Conservation (phyloP, 2,329 filamentous ascomycete genomes). For the Neofusicoccum umdonicola region DNA sequence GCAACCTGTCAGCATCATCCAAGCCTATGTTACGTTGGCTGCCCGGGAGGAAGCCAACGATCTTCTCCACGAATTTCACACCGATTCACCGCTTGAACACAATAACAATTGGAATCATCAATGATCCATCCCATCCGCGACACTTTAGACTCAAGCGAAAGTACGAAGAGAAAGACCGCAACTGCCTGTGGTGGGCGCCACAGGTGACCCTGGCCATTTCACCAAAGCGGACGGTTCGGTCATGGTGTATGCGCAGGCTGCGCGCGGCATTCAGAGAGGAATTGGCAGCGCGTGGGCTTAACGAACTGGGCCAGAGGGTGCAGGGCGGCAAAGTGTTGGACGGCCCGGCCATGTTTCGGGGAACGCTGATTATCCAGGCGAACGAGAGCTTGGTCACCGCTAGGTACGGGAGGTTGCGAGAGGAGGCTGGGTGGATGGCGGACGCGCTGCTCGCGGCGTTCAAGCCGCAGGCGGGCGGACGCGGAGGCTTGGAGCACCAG, state of each 20-base stretch:
- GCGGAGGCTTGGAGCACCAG: neutral
- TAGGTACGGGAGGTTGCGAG: slow-evolving; percentile 27
- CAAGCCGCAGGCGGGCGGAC: neutral
- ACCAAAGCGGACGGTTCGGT: slow-evolving; percentile 32
- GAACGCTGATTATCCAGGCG: slow-evolving; percentile 25
- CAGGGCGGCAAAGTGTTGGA: slow-evolving; percentile 12
- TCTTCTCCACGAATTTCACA: neutral
- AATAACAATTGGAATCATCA: neutral
- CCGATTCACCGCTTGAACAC: neutral
- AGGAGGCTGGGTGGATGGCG: slow-evolving; percentile 24
- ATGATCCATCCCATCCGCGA: neutral
- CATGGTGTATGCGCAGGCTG: slow-evolving; percentile 32
- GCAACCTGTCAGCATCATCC: no score
- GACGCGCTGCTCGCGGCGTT: slow-evolving; percentile 21
- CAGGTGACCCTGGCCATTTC: slow-evolving; percentile 25
- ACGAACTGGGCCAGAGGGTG: slow-evolving; percentile 23
- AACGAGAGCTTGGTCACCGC: slow-evolving; percentile 26
- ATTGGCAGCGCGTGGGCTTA: slow-evolving; percentile 30
- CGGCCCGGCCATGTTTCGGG: slow-evolving; percentile 4
- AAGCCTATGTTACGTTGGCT: neutral
- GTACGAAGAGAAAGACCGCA: slow-evolving; percentile 18
- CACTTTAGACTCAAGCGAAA: neutral
- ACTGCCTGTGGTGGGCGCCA: slow-evolving; percentile 35
- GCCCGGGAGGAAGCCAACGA: neutral
- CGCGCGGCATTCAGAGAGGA: slow-evolving; percentile 31